Conservation (phyloP, 768 basidiomycete genomes). For the Lentinula lateritia region DNA sequence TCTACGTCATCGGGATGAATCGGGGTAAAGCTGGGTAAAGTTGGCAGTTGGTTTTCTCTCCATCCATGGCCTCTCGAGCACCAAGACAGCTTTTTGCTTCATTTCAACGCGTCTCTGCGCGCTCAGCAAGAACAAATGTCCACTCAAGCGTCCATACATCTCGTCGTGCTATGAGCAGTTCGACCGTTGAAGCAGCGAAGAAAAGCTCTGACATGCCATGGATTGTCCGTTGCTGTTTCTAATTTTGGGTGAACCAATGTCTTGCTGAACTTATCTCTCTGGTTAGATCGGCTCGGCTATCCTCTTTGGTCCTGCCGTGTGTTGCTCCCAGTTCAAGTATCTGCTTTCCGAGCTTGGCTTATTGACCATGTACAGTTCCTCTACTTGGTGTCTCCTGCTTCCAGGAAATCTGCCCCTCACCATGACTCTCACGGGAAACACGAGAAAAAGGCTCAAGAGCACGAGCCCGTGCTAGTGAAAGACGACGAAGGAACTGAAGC, state of each 20-base stretch:
- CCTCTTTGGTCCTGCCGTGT: constrained; percentile 8
- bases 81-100: constrained; percentile 1
- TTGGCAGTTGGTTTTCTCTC: neutral
- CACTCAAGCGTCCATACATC: constrained; percentile 3
- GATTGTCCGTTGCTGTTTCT: neutral
- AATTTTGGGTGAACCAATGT: no score
- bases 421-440: neutral
- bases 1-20: neutral
- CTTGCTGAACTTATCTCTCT: neutral
- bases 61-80: constrained; percentile 2
- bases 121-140: neutral
- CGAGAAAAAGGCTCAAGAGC: neutral
- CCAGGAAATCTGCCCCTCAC: constrained; percentile 6
- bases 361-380: constrained; percentile 1
- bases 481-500: constrained; percentile 5
- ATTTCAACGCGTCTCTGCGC: constrained; percentile 1
- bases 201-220: constrained; percentile 8
- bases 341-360: neutral
- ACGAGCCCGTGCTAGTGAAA: constrained; percentile 6
- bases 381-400: constrained; percentile 5
- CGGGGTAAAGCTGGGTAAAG: neutral
- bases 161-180: constrained; percentile 6
- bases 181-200: constrained; percentile 3
- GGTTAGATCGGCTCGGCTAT: constrained; percentile 8
- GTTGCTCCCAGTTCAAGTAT: neutral